A percentile compares a stretch with the other conserved stretches of the same genome.
phyloP scores from a whole-genome alignment of 352 stramenopile genomes.

The Lagenidium giganteum region DNA sequence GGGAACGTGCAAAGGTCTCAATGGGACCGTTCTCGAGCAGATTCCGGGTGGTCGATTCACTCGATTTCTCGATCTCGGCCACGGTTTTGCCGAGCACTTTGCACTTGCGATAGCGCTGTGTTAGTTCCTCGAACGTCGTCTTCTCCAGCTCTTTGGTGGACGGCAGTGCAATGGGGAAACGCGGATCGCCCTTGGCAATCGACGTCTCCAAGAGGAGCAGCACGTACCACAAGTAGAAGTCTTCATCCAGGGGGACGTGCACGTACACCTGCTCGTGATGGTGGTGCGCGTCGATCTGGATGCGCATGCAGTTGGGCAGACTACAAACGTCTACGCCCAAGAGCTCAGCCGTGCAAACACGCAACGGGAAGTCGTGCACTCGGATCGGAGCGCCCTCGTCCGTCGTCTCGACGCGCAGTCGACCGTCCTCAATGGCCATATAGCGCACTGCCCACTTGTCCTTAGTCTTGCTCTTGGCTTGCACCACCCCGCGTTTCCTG shows the following conservation, averaged over 20 bases:
- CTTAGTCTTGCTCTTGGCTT: constrained; percentile 28
- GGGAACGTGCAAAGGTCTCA: too few species aligned
- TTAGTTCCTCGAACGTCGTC: constrained; percentile 24
- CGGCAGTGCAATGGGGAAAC: constrained; percentile 25
- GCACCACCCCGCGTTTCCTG: constrained; percentile 26
- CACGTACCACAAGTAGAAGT: constrained; percentile 53
- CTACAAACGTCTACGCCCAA: constrained; percentile 29
- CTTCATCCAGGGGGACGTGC: constrained; percentile 32
- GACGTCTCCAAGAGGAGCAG: constrained; percentile 46
- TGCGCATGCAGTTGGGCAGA: constrained; percentile 28
- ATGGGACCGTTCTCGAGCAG: constrained; percentile 1
- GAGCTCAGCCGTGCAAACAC: constrained; percentile 39
- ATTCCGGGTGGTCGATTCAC: constrained; percentile 11
- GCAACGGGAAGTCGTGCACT: constrained; percentile 32
- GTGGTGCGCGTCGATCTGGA: constrained; percentile 29
- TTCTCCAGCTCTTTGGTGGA: constrained; percentile 18
- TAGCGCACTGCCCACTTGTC: constrained; percentile 30
- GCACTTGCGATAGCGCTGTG: constrained; percentile 25
- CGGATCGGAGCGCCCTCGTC: neutral
- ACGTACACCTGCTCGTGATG: constrained; percentile 30
- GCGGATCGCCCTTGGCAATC: constrained; percentile 34
- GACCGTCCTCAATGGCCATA: constrained; percentile 30
- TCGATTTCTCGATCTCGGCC: constrained; percentile 36
- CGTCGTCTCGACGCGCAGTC: constrained; percentile 22
- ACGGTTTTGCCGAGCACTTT: constrained; percentile 25